Base-by-base conservation (phyloP, 768 basidiomycete species). In the Cubamyces sp. region DNA sequence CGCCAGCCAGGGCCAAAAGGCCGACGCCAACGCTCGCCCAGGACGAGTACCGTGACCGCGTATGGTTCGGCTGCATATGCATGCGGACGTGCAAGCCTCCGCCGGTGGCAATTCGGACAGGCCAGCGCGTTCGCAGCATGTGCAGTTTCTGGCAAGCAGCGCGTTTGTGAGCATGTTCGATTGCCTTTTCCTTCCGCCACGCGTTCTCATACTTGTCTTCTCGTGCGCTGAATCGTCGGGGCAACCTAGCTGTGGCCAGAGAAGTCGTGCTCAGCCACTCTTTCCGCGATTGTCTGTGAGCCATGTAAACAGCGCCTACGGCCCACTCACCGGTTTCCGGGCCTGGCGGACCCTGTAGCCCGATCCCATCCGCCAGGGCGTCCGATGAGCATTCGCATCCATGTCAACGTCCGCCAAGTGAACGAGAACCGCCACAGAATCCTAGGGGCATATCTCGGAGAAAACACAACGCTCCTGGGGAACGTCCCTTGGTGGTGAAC, bases 151-250 rank as follows among this genome's bases (percentile, higher is more conserved):
- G 57, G 57, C 57, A 59, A 59, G 49, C 49, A 52, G 41, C 43
- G 53, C 60, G 60, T 11, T 41, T 48, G 60, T 34, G 34, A 5
- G 34, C 11, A 41, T 21, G 18, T 30, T 37, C 34, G 42, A 52
- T 52, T 28, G 39, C 12, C 30, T 19, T 19, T 34, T 34, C 11
- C 34, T 34, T 34, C 9, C 34, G 34, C 34, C 34, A 11, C 34
- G 34, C 34, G 34, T 34, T 34, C 34, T 34, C 34, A 14, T 8
- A 47, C 30, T 52, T 34, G 39, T 57, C 49, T 48, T 49, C 43
- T 34, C 55, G 23, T 37, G 15, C 63, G 63, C 60, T 54, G 54
- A 55, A 56, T 57, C 54, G 34, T 64, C 63, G 63, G 63, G 16
- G 30, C 47, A 60, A 64, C 63, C 49, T 64, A 64, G 63, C 63